Percentiles rank a stretch among this genome's conserved stretches.
phyloP scores from a whole-genome alignment of 148 eudicot genomes.

The Vaccinium darrowii region DNA sequence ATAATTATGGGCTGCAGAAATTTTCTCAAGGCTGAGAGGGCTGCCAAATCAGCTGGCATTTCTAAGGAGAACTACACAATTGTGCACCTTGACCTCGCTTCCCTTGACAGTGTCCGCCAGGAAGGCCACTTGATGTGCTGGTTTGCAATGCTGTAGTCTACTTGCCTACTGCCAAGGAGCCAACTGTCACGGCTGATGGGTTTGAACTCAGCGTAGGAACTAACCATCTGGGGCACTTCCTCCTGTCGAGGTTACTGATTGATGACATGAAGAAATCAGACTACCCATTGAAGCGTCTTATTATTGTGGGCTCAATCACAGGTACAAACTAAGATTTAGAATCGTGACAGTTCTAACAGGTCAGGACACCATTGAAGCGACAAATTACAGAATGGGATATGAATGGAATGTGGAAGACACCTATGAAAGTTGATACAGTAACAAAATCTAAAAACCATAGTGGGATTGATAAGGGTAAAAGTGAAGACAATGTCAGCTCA shows the following conservation, averaged over 20 bases:
- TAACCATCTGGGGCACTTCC: conserved; percentile 83
- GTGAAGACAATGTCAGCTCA: background rate
- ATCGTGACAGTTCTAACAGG: background rate
- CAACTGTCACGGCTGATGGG: conserved; percentile 73
- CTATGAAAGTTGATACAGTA: background rate
- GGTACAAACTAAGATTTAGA: conserved; percentile 31
- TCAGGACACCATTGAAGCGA: background rate
- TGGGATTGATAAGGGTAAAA: background rate
- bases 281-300: conserved; percentile 64
- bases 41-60: conserved; percentile 77
- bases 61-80: conserved; percentile 62
- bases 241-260: conserved; percentile 59
- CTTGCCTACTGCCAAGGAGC: conserved; percentile 70
- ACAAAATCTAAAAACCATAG: background rate
- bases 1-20: conserved; percentile 83
- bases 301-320: conserved; percentile 91
- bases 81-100: conserved; percentile 83
- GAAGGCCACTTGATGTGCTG: conserved; percentile 62
- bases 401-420: background rate
- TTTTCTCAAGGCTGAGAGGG: conserved; percentile 78
- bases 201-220: conserved; percentile 88
- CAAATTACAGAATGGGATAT: background rate
- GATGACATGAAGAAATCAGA: conserved; percentile 73
- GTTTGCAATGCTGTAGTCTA: conserved; percentile 74
- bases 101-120: conserved; percentile 79